Percentiles rank a stretch among this genome's conserved stretches.
Conservation (phyloP, 352 stramenopile species). For the Blastocystis sp. region DNA sequence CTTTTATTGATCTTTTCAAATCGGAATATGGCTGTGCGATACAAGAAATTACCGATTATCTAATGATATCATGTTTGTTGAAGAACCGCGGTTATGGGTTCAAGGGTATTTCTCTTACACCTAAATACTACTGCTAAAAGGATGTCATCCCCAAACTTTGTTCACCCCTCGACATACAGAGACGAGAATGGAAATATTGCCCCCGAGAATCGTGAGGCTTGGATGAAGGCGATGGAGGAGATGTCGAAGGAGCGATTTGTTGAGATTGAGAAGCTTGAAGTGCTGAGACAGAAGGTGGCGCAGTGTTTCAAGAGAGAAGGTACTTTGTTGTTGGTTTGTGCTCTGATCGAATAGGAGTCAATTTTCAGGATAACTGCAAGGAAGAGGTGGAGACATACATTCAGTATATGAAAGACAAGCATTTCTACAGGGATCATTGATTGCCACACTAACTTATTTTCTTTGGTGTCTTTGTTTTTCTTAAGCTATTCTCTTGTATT, state of each 20-base stretch:
- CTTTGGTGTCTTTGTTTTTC: conserved; percentile 1
- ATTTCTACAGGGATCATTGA: conserved; percentile 3
- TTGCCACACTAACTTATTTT: not conserved
- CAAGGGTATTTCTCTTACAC: not conserved
- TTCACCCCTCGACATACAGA: conserved; percentile 64
- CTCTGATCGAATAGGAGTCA: conserved; percentile 50
- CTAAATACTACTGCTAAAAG: not conserved
- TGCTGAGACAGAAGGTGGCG: conserved; percentile 44
- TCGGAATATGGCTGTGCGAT: not conserved
- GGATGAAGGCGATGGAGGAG: conserved; percentile 46
- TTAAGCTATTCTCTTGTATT: not conserved
- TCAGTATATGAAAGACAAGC: conserved; percentile 37
- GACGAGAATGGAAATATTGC: conserved; percentile 65
- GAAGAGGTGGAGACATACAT: conserved; percentile 40
- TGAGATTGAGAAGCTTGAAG: conserved; percentile 51
- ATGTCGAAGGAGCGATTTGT: conserved; percentile 67
- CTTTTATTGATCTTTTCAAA: not conserved
- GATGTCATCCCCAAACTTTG: conserved; percentile 50
- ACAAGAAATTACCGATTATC: conserved; percentile 23
- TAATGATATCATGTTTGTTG: conserved; percentile 31
- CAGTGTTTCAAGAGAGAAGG: conserved; percentile 67
- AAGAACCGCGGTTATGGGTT: not conserved
- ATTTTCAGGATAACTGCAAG: conserved; percentile 66
- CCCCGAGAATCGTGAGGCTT: conserved; percentile 58
- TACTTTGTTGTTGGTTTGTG: not conserved